These are phyloP conservation scores for Fusarium sp. DNA, from an alignment of 2,329 filamentous ascomycete genomes.

Conservation along the genomic window DNA sequence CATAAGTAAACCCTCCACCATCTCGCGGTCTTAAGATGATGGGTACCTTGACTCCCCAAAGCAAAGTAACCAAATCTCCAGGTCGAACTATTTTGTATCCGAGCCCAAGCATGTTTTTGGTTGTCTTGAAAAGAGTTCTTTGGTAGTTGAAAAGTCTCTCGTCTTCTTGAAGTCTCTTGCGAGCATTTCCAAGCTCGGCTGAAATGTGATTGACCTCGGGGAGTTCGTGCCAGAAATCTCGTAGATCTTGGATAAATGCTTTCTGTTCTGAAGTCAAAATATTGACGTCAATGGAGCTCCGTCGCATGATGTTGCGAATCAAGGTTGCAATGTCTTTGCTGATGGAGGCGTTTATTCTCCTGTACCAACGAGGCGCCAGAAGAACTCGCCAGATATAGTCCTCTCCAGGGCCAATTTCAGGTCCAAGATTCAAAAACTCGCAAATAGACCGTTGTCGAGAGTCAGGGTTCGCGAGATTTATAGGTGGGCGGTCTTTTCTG, in stretches of 20 bases:
- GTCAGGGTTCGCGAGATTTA: background rate
- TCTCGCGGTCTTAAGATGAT: background rate
- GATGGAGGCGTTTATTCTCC: background rate
- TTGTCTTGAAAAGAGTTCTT: background rate
- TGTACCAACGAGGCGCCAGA: background rate
- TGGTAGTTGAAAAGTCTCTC: background rate
- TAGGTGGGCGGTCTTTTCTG: too few relatives aligned
- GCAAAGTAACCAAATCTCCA: background rate
- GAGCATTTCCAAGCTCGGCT: background rate
- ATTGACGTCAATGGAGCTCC: background rate
- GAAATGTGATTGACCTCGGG: background rate
- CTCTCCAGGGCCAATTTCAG: background rate
- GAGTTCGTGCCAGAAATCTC: background rate
- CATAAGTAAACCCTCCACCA: background rate
- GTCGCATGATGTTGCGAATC: background rate
- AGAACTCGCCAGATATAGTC: slow-evolving; percentile 8
- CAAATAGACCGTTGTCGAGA: background rate
- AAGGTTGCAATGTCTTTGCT: background rate
- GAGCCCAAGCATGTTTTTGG: background rate
- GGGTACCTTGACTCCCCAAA: background rate
- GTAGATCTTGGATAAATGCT: background rate
- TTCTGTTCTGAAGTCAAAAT: background rate
- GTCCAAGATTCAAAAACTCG: background rate
- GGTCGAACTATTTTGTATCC: background rate
- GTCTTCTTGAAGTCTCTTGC: background rate